phyloP scores from a whole-genome alignment of 257 asterid species.

The Euphrasia confusa region DNA sequence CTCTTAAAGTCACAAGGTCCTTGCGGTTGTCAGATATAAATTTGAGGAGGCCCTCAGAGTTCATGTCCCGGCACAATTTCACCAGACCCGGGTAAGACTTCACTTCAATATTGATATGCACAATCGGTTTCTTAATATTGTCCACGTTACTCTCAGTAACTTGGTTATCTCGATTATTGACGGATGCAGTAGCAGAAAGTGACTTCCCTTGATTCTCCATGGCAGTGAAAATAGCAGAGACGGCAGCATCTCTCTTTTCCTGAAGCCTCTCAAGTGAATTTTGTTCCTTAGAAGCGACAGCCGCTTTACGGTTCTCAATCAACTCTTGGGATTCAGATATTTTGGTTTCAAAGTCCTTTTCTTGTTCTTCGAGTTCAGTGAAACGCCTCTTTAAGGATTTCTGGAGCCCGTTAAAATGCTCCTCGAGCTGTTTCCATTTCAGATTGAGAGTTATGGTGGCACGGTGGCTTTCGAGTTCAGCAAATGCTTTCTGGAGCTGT shows the following conservation, averaged over 20 bases:
- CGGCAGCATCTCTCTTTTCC: slow-evolving; percentile 81
- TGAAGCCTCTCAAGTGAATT: slow-evolving; percentile 66
- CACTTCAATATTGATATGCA: slow-evolving; percentile 38
- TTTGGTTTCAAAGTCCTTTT: slow-evolving; percentile 58
- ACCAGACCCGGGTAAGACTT: slow-evolving; percentile 66
- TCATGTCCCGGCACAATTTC: slow-evolving; percentile 65
- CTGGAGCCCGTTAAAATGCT: slow-evolving; percentile 80
- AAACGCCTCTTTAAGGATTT: slow-evolving; percentile 85
- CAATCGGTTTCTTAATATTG: slow-evolving; percentile 32
- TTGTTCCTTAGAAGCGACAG: slow-evolving; percentile 64
- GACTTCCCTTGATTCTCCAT: slow-evolving; percentile 41
- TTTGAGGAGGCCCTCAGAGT: slow-evolving; percentile 74
- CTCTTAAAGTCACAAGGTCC: slow-evolving; percentile 65
- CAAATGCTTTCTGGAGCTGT: slow-evolving; percentile 80
- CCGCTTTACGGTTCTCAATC: slow-evolving; percentile 60
- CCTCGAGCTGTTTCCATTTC: slow-evolving; percentile 90
- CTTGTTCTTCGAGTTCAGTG: slow-evolving; percentile 81
- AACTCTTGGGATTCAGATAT: slow-evolving; percentile 47
- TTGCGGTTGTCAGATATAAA: slow-evolving; percentile 89
- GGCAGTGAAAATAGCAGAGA: slow-evolving; percentile 54
- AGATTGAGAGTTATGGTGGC: slow-evolving; percentile 63
- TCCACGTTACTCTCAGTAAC: slow-evolving; percentile 33
- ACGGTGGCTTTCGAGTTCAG: slow-evolving; percentile 82
- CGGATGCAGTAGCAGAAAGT: slow-evolving; percentile 35
- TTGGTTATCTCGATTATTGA: slow-evolving; percentile 29